A percentile compares a stretch with the other conserved stretches of the same genome.
Evolutionary conservation across 345 rosid species (phyloP).

Genomic region (Dovyalis caffra): DNA sequence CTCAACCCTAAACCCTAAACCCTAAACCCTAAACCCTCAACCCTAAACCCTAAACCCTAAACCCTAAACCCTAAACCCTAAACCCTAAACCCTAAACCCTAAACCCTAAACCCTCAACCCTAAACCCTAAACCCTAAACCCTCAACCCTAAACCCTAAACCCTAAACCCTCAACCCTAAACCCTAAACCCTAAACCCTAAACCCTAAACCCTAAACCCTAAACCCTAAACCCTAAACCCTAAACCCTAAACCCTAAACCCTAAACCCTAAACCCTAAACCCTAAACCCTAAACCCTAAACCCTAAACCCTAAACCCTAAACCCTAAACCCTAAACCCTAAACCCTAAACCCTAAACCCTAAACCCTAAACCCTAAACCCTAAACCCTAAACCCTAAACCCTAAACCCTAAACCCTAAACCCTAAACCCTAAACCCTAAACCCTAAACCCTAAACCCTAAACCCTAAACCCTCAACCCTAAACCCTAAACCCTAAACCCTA

Average conservation of each 20-base stretch:
- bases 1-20: constrained; percentile 16
- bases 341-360: constrained; percentile 6
- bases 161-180: neutral
- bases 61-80: constrained; percentile 13
- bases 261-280: constrained; percentile 20
- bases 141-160: neutral
- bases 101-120: constrained; percentile 2
- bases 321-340: constrained; percentile 6
- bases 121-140: constrained; percentile 7
- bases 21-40: constrained; percentile 8
- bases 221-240: constrained; percentile 27
- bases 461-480: constrained; percentile 6
- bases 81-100: constrained; percentile 11
- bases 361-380: neutral
- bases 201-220: constrained; percentile 11
- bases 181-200: constrained; percentile 11
- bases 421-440: constrained; percentile 14
- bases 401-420: constrained; percentile 9
- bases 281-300: constrained; percentile 8
- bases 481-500: constrained; percentile 16
- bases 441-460: constrained; percentile 9
- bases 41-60: constrained; percentile 12
- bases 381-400: neutral
- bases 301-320: constrained; percentile 9
- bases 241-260: constrained; percentile 19